These are phyloP conservation scores for Bipolaris victoriae DNA, from an alignment of 2,329 filamentous ascomycete species.

Conservation along the genomic window DNA sequence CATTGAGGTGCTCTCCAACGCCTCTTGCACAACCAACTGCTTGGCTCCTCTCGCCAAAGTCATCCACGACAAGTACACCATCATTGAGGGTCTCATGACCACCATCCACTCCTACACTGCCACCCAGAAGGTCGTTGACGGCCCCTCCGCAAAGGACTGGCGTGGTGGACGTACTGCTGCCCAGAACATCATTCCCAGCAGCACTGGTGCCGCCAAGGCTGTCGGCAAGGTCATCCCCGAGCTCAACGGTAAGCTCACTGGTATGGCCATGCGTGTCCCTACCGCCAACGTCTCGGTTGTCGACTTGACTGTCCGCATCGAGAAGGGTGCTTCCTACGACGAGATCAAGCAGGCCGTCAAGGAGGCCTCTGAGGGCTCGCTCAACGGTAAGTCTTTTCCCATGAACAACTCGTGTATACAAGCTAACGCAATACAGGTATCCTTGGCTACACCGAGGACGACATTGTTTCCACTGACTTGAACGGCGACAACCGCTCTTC, in stretches of 20 bases:
- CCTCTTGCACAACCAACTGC: constrained; percentile 99
- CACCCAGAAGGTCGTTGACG: constrained; percentile 99
- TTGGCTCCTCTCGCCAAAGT: constrained; percentile 99
- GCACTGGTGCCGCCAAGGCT: constrained; percentile 99
- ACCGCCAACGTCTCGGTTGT: constrained; percentile 99
- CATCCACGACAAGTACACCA: constrained; percentile 96
- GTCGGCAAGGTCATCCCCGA: constrained; percentile 99
- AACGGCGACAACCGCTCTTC: constrained; percentile 92
- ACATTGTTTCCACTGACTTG: constrained; percentile 91
- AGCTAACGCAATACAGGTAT: constrained; percentile 65
- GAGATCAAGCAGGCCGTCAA: constrained; percentile 91
- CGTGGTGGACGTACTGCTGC: constrained; percentile 98
- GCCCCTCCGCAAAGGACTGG: constrained; percentile 98
- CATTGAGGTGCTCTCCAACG: constrained; percentile 96
- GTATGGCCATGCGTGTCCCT: constrained; percentile 99
- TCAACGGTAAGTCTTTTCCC: constrained; percentile 73
- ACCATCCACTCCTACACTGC: constrained; percentile 99
- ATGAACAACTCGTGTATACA: background rate
- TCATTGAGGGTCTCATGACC: constrained; percentile 99
- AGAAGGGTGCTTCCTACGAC: constrained; percentile 87
- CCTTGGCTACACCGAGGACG: constrained; percentile 95
- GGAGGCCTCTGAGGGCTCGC: constrained; percentile 79
- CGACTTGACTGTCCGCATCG: constrained; percentile 90
- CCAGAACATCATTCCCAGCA: constrained; percentile 99
- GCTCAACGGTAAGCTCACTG: constrained; percentile 99